Evolutionary conservation across 139 green algal genomes (phyloP), one percentile per base, ranked within the genome.

Genomic region (Closterium sp.): DNA sequence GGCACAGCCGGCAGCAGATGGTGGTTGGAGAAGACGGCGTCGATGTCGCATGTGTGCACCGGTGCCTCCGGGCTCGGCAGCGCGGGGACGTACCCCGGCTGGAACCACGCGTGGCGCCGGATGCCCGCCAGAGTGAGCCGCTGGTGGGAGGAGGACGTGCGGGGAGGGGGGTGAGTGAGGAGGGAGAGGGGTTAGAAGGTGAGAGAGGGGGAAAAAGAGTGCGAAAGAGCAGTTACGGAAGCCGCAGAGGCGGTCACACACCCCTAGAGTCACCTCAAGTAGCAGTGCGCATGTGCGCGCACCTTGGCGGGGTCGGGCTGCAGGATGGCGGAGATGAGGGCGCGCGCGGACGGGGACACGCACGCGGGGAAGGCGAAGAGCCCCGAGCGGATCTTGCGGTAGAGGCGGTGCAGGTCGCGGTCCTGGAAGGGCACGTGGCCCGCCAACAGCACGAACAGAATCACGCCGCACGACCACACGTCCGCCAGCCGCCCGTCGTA

Each of bases 381-480:
- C 25, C 25, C 28, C 3, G 9, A 28, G 6, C 55, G 86, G 86
- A 89, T 38, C 31, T 84, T 69, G 86, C 55, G 64, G 64, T 89
- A 31, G 86, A 89, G 86, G 8, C 12, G 84, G 33, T 16, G 84
- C 33, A 34, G 5, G 33, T 34, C 32, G 84, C 32, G 21, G 84
- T 93, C 91, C n/a, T 93, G 33, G 35, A 94, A 94, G 33, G 90
- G 89, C 34, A 69, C 33, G 89, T 86, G 90, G 25, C 90, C 89
- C 2, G 81, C 81, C 7, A 94, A 25, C 32, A 93, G 83, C 64
- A 88, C 64, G 93, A 96, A 97, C 25, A 97, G 94, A 84, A 97
- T 95, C 6, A 97, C 96, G n/a, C 96, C 96, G 19, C 94, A 96
- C 8, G 94, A 96, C 96, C 96, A 97, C 34, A 97, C 43, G 43